phyloP scores from a whole-genome alignment of 768 basidiomycete genomes.

The Mrakia gelida region DNA sequence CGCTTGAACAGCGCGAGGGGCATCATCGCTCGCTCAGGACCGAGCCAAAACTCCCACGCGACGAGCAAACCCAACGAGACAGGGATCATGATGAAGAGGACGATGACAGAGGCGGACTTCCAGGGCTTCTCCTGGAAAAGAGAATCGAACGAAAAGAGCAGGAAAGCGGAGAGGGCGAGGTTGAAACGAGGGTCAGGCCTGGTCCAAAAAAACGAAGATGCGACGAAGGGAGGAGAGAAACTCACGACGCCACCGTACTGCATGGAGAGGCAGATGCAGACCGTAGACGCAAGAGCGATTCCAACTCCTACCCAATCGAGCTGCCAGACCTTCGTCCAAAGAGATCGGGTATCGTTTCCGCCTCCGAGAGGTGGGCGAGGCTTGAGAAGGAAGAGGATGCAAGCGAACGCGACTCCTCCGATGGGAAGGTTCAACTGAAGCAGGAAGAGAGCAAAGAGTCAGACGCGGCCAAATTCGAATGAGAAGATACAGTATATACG shows the following conservation, averaged over 20 bases:
- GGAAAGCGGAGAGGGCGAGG: too few relatives aligned
- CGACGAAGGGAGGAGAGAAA: too few relatives aligned
- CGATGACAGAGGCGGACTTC: slow-evolving; percentile 23
- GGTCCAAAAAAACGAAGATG: too few relatives aligned
- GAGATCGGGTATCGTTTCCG: background rate
- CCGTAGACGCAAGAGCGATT: background rate
- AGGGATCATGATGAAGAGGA: slow-evolving; percentile 25
- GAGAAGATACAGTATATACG: too few relatives aligned
- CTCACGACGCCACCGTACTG: background rate
- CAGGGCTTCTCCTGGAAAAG: slow-evolving; percentile 4
- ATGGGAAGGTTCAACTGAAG: slow-evolving; percentile 28
- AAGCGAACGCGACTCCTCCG: slow-evolving; percentile 9
- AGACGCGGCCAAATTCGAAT: too few relatives aligned
- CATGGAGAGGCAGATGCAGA: slow-evolving; percentile 1
- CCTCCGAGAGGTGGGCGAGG: slow-evolving; percentile 20
- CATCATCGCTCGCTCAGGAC: slow-evolving; percentile 24
- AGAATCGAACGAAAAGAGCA: slow-evolving; percentile 7
- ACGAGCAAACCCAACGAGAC: slow-evolving; percentile 16
- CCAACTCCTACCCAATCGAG: slow-evolving; percentile 31
- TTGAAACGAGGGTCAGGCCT: too few relatives aligned
- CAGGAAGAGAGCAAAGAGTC: too few relatives aligned
- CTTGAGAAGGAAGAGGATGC: slow-evolving; percentile 21
- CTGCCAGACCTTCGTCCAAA: slow-evolving; percentile 7
- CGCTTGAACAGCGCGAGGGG: slow-evolving; percentile 17
- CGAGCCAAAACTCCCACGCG: slow-evolving; percentile 23